Evolutionary conservation across 257 asterid species (phyloP), one percentile per base, ranked within the genome.

Genomic region (Verbascum thapsus): DNA sequence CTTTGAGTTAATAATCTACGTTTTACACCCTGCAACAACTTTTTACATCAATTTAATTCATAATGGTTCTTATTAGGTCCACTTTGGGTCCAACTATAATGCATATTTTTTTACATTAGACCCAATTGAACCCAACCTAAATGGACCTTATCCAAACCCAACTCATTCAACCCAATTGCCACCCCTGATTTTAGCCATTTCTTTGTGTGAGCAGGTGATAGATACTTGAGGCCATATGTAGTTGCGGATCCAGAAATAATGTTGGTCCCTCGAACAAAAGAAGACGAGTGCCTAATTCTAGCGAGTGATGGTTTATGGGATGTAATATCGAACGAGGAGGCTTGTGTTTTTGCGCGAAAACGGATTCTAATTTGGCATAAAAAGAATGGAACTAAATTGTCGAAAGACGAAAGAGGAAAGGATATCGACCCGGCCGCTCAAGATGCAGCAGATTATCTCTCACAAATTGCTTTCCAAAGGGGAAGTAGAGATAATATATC

Each of bases 261-360:
- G 70, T 70, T 70, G 8, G 16, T 70, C 15, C 68, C 80, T 9
- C 80, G 85, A 23, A 57, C 76, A n/a, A 80, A 66, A 65, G 85
- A 73, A 57, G 85, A 80, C 5, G 85, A 80, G 60, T 80, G 85
- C 58, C 80, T 80, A 16, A 70, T 80, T n/a, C 64, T 80, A 12
- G 85, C 80, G 8, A 80, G 83, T 17, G 85, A 80, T 20, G 85
- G 85, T 9, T 71, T 80, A 15, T 80, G 85, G 83, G 85, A 80
- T 15, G 85, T 76, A 3, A 63, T 80, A 63, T 63, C 76, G 10
- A 80, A 80, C 6, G 79, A 77, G 18, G 83, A 80, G 74, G 86
- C 76, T 49, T 80, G 86, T 50, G 86, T 74, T 53, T 35, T 80
- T 53, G 86, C 83, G 2, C 69, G 86, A 51, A 74, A 54, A 52